Evolutionary conservation across 345 rosid species (phyloP).

Genomic region (Eucalyptus pauciflora): DNA sequence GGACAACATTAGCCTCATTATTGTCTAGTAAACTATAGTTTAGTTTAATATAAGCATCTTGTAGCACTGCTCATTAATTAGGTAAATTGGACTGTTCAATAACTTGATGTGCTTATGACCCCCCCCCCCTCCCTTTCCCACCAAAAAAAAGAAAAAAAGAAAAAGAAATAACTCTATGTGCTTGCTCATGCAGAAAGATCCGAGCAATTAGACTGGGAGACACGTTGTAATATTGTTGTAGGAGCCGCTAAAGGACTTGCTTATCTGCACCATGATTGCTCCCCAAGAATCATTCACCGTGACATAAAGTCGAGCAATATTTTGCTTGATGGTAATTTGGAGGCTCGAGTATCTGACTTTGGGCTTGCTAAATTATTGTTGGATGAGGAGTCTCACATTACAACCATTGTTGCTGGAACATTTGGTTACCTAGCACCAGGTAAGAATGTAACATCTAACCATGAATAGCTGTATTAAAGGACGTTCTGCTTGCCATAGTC

Average conservation of each 20-base stretch:
- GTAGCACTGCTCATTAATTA: background rate
- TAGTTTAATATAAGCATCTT: background rate
- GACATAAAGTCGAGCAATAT: conserved; percentile 98
- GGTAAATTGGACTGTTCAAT: too few species aligned
- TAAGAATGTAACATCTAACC: conserved; percentile 1
- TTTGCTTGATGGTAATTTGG: conserved; percentile 89
- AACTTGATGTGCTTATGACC: background rate
- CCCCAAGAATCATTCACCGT: conserved; percentile 97
- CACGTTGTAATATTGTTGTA: conserved; percentile 75
- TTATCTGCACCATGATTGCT: conserved; percentile 96
- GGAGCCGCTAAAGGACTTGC: conserved; percentile 99
- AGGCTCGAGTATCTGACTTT: conserved; percentile 97
- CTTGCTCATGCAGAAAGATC: conserved; percentile 54
- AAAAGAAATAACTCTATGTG: background rate
- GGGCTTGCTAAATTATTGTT: conserved; percentile 94
- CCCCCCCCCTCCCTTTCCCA: rapidly evolving
- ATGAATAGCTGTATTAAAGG: background rate
- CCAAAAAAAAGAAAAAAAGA: background rate
- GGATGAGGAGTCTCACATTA: conserved; percentile 96
- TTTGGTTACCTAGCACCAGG: conserved; percentile 99
- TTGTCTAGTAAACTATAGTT: background rate
- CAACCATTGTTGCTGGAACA: conserved; percentile 98
- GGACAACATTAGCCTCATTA: background rate
- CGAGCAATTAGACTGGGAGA: conserved; percentile 92
- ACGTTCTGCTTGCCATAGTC: background rate